Evolutionary conservation across 768 basidiomycete species (phyloP).

Genomic region (Podaxis sp.): DNA sequence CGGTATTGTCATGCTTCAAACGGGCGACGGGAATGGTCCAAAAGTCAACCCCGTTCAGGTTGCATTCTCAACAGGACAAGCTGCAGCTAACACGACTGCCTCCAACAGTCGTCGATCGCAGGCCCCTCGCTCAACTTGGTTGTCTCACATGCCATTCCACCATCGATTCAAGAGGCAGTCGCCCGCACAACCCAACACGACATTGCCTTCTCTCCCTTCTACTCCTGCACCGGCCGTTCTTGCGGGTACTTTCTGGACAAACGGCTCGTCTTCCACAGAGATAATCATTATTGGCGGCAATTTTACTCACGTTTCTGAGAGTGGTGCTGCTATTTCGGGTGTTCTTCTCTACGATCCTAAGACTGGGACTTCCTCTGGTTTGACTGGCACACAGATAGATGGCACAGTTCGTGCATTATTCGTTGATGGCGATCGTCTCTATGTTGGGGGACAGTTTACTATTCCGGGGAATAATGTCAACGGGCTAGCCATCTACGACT

Average conservation of each 20-base stretch:
- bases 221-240: conserved; percentile 79
- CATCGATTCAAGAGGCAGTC: conserved; percentile 54
- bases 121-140: conserved; percentile 44
- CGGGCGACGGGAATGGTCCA: conserved; percentile 56
- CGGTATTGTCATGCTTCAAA: conserved; percentile 79
- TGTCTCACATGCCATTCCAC: conserved; percentile 45
- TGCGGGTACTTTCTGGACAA: conserved; percentile 88
- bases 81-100: conserved; percentile 28
- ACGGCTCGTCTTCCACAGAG: conserved; percentile 61
- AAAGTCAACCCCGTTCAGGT: conserved; percentile 60
- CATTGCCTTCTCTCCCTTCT: conserved; percentile 56
- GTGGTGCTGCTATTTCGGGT: conserved; percentile 42
- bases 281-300: conserved; percentile 87
- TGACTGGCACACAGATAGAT: conserved; percentile 61
- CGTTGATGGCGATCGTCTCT: conserved; percentile 69
- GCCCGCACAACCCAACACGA: conserved; percentile 30
- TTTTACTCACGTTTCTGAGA: conserved; percentile 60
- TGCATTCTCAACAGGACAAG: conserved; percentile 45
- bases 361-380: conserved; percentile 46
- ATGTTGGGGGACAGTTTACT: conserved; percentile 84
- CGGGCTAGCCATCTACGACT: conserved; percentile 81
- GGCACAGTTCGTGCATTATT: conserved; percentile 79
- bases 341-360: conserved; percentile 72
- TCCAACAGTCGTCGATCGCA: conserved; percentile 39
- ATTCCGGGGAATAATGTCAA: conserved; percentile 54